These are phyloP conservation scores for Candida boidinii DNA, from an alignment of 805 yeast species.

Conservation along the genomic window DNA sequence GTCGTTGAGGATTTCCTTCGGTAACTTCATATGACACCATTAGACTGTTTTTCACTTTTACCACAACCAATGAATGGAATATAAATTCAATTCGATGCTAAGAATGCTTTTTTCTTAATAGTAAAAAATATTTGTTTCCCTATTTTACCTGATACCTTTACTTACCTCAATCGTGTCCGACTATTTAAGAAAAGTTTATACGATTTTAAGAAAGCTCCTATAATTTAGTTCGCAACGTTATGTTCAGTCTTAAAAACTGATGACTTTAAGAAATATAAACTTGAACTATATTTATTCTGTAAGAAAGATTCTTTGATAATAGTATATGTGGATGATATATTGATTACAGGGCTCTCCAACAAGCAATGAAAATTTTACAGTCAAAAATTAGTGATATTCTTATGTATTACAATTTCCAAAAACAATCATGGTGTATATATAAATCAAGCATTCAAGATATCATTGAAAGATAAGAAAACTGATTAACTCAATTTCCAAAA, in stretches of 20 bases:
- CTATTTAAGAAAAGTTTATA: slow-evolving; percentile 3
- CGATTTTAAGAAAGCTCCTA: slow-evolving; percentile 3
- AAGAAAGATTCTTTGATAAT: neutral
- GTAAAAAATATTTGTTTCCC: slow-evolving; percentile 2
- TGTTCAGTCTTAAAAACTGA: neutral
- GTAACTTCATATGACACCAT: slow-evolving; percentile 2
- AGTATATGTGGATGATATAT: slow-evolving; percentile 2
- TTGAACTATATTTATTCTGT: slow-evolving; percentile 2
- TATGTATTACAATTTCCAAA: neutral
- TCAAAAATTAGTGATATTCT: neutral
- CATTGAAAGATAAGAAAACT: neutral
- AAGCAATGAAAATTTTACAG: neutral
- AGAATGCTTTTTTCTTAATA: slow-evolving; percentile 5
- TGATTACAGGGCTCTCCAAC: neutral
- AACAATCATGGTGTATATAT: no score
- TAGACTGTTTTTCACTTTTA: neutral
- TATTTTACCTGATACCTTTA: slow-evolving; percentile 1
- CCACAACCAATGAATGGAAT: neutral
- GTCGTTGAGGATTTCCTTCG: slow-evolving; percentile 5
- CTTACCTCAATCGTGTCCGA: neutral
- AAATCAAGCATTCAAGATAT: neutral
- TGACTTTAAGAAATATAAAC: neutral
- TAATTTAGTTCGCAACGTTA: slow-evolving; percentile 1
- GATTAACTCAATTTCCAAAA: neutral
- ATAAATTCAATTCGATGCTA: slow-evolving; percentile 6